Evolutionary conservation across 1,284 basidiomycete species (phyloP).

Genomic region (Papiliotrema nemorosa): DNA sequence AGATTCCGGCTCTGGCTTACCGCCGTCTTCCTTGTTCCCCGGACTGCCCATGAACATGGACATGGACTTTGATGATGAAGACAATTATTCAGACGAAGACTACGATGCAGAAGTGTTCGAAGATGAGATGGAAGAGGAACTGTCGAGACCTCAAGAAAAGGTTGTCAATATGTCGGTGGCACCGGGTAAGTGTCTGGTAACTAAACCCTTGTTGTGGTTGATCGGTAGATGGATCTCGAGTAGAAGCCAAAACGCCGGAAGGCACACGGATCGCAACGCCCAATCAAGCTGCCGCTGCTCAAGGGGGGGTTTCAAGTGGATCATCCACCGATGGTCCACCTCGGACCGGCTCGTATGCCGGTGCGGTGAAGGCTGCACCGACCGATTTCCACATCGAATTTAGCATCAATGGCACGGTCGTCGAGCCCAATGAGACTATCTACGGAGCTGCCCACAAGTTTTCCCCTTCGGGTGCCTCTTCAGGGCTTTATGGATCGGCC

Average conservation of each 20-base stretch:
- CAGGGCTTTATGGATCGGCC: slow-evolving; percentile 16
- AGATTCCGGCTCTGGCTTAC: no score
- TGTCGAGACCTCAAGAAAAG: slow-evolving; percentile 60
- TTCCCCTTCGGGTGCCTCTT: no score
- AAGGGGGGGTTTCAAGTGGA: slow-evolving; percentile 20
- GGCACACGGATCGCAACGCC: slow-evolving; percentile 92
- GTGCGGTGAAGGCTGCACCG: slow-evolving; percentile 85
- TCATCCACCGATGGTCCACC: slow-evolving; percentile 46
- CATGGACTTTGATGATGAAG: slow-evolving; percentile 43
- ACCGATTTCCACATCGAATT: slow-evolving; percentile 97
- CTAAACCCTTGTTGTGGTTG: not conserved
- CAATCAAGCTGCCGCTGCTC: slow-evolving; percentile 45
- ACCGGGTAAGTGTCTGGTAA: slow-evolving; percentile 57
- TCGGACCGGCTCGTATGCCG: slow-evolving; percentile 74
- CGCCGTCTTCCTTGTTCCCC: slow-evolving; percentile 14
- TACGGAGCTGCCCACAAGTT: slow-evolving; percentile 82
- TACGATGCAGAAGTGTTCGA: slow-evolving; percentile 53
- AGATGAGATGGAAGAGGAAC: slow-evolving; percentile 61
- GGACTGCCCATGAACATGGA: slow-evolving; percentile 33
- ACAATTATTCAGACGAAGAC: slow-evolving; percentile 72
- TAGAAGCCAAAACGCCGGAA: slow-evolving; percentile 93
- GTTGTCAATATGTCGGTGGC: slow-evolving; percentile 79
- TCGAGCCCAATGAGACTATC: slow-evolving; percentile 85
- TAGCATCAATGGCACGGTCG: slow-evolving; percentile 76
- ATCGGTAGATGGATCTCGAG: slow-evolving; percentile 72